Evolutionary conservation across 179 eudicot genomes (phyloP).

Genomic region (Actinidia arguta): DNA sequence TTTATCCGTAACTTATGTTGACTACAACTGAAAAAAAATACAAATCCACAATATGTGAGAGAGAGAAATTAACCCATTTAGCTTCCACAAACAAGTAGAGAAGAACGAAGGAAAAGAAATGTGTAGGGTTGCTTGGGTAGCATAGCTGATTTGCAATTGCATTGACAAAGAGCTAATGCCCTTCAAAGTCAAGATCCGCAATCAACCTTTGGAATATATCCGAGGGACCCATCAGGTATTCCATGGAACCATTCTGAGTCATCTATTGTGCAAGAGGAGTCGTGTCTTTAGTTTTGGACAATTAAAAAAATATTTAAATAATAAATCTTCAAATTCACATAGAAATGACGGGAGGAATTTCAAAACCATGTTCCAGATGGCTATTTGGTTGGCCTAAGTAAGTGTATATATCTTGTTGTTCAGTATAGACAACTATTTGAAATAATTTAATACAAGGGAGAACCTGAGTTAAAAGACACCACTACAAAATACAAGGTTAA

Average conservation of each 20-base stretch:
- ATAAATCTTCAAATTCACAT: neutral
- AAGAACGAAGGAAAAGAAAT: conserved; percentile 89
- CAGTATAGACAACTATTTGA: neutral
- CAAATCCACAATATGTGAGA: neutral
- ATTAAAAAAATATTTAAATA: neutral
- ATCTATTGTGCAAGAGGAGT: conserved; percentile 58
- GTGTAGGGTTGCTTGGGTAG: conserved; percentile 95
- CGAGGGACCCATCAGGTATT: conserved; percentile 57
- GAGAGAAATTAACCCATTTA: conserved; percentile 58
- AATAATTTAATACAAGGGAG: neutral
- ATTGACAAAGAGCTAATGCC: conserved; percentile 87
- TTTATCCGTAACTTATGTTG: neutral
- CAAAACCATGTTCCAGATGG: neutral
- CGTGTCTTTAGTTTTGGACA: neutral
- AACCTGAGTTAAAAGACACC: neutral
- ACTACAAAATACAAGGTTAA: conserved; percentile 6
- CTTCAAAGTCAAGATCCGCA: conserved; percentile 81
- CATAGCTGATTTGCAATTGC: conserved; percentile 93
- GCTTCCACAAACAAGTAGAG: conserved; percentile 83
- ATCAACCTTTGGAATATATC: conserved; percentile 83
- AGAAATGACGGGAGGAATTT: neutral
- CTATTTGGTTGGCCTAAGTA: neutral
- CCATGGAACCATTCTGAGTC: conserved; percentile 37
- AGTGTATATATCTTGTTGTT: too few relatives aligned
- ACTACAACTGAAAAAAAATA: neutral